Percentiles rank a stretch among this genome's conserved stretches.
Conservation (phyloP, 257 asterid genomes). For the Jaltomata sinuosa region DNA sequence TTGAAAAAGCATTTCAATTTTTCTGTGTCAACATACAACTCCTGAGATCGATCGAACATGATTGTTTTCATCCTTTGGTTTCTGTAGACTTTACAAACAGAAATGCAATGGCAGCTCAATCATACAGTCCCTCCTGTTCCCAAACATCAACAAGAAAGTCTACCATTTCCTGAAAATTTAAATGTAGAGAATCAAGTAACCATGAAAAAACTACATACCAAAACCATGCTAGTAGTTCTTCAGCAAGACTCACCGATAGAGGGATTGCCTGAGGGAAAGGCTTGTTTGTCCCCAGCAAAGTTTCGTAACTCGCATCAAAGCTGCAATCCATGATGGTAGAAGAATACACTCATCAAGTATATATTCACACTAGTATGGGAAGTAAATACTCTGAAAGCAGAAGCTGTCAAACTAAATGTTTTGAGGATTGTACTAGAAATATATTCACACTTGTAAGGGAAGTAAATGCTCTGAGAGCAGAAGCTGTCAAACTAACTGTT, state of each 20-base stretch:
- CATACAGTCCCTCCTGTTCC: slow-evolving; percentile 43
- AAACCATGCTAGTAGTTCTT: background rate
- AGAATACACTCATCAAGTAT: background rate
- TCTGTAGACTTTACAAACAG: background rate
- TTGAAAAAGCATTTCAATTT: background rate
- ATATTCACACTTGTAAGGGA: background rate
- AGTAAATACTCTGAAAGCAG: background rate
- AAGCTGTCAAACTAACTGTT: background rate
- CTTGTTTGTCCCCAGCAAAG: slow-evolving; percentile 73
- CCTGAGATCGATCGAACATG: background rate
- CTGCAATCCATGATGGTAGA: slow-evolving; percentile 29
- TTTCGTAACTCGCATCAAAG: slow-evolving; percentile 67
- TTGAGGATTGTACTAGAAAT: background rate
- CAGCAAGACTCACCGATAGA: slow-evolving; percentile 51
- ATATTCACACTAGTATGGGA: background rate
- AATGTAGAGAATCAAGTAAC: background rate
- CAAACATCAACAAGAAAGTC: slow-evolving; percentile 38
- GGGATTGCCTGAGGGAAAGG: slow-evolving; percentile 81
- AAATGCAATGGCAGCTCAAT: slow-evolving; percentile 12
- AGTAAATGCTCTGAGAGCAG: background rate
- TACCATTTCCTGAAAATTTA: slow-evolving; percentile 30
- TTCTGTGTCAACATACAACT: background rate
- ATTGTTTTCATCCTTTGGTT: background rate
- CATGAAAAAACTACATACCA: background rate
- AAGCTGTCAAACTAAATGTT: background rate